Percentiles rank a stretch among this genome's conserved stretches.
Conservation (phyloP, 306 rosid species). For the Castanopsis chinensis region DNA sequence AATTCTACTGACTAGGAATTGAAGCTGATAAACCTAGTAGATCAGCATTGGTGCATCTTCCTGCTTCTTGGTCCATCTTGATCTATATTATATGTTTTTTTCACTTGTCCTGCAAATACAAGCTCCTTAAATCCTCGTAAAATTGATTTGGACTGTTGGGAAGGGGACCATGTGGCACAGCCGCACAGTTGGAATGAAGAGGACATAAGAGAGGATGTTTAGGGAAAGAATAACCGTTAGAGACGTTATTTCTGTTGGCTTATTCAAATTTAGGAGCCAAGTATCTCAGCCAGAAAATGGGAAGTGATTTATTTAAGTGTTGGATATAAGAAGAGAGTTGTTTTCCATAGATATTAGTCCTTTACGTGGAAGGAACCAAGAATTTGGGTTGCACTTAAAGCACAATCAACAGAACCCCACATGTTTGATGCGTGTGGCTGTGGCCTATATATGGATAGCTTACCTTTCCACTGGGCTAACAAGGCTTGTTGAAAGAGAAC, state of each 20-base stretch:
- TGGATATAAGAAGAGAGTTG: not conserved
- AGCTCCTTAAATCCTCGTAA: constrained; percentile 30
- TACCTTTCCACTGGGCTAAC: constrained; percentile 13
- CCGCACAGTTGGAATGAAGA: constrained; percentile 43
- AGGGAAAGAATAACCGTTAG: constrained; percentile 34
- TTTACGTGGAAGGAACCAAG: constrained; percentile 71
- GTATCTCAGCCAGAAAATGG: constrained; percentile 23
- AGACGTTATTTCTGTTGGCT: constrained; percentile 38
- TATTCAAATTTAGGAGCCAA: constrained; percentile 57
- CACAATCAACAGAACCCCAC: constrained; percentile 51
- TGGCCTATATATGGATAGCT: constrained; percentile 11
- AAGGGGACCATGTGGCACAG: constrained; percentile 40
- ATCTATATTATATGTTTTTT: constrained; percentile 39
- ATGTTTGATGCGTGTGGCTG: constrained; percentile 25
- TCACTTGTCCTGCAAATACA: not conserved
- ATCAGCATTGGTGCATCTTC: constrained; percentile 23
- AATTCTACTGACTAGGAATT: not conserved
- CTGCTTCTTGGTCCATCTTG: constrained; percentile 26
- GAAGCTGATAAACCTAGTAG: constrained; percentile 23
- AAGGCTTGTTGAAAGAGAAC: constrained; percentile 2
- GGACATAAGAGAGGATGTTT: constrained; percentile 34
- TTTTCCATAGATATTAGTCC: constrained; percentile 24
- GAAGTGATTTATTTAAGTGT: constrained; percentile 23
- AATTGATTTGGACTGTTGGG: constrained; percentile 36
- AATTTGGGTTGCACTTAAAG: constrained; percentile 73